Evolutionary conservation across 805 yeast genomes (phyloP).

Genomic region (Kodamaea sagamina): DNA sequence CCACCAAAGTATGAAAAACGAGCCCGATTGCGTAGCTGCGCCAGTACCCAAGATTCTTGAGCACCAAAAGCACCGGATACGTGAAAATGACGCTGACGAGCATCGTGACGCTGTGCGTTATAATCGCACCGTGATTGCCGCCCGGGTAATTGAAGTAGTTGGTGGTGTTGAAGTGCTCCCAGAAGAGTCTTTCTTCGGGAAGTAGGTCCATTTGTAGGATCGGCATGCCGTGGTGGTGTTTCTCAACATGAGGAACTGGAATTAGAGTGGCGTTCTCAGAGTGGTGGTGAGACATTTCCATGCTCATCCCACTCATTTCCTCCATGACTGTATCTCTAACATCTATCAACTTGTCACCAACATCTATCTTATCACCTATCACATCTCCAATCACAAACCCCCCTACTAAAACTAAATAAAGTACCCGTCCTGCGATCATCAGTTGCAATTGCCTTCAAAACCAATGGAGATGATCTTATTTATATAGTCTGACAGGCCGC

Average conservation of each 20-base stretch:
- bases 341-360: too few species aligned
- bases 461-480: too few species aligned
- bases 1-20: constrained; percentile 45
- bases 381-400: too few species aligned
- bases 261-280: neutral
- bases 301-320: neutral
- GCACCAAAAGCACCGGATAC: constrained; percentile 68
- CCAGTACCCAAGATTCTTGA: constrained; percentile 59
- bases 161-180: constrained; percentile 79
- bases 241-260: constrained; percentile 39
- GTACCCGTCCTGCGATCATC: too few species aligned
- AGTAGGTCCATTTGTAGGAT: constrained; percentile 66
- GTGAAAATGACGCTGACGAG: constrained; percentile 49
- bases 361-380: too few species aligned
- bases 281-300: neutral
- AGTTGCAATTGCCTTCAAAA: too few species aligned
- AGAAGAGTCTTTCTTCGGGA: constrained; percentile 71
- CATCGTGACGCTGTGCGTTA: constrained; percentile 53
- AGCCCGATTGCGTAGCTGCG: constrained; percentile 20
- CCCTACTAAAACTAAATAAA: too few species aligned
- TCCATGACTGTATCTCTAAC: too few species aligned
- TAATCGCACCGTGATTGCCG: constrained; percentile 53
- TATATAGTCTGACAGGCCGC: too few species aligned
- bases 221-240: constrained; percentile 68
- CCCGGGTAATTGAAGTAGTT: constrained; percentile 55